These are phyloP conservation scores for Balamuthia mandrillaris DNA, from an alignment of 208 protist species.

Conservation along the genomic window DNA sequence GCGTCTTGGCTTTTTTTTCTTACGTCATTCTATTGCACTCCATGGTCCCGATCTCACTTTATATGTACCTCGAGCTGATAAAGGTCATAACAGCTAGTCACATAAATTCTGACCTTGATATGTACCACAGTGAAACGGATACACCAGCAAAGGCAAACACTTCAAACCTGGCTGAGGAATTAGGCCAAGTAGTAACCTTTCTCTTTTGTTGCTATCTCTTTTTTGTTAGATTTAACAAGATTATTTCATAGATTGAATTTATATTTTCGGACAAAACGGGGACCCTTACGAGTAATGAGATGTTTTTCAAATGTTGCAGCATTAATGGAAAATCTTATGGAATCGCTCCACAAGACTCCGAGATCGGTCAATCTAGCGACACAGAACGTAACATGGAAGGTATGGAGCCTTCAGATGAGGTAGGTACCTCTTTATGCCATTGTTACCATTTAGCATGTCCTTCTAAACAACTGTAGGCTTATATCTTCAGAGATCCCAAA, in stretches of 20 bases:
- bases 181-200: slow-evolving; percentile 62
- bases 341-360: neutral
- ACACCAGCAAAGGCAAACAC: slow-evolving; percentile 69
- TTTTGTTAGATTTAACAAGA: neutral
- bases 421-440: neutral
- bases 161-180: slow-evolving; percentile 75
- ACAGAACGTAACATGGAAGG: neutral
- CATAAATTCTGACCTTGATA: slow-evolving; percentile 48
- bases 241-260: neutral
- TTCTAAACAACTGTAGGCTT: neutral
- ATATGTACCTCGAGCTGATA: slow-evolving; percentile 72
- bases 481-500: slow-evolving; percentile 4
- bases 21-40: slow-evolving; percentile 67
- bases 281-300: slow-evolving; percentile 78
- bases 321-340: slow-evolving; percentile 52
- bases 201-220: neutral
- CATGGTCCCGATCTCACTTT: slow-evolving; percentile 75
- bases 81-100: slow-evolving; percentile 61
- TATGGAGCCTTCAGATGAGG: neutral
- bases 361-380: neutral
- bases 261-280: slow-evolving; percentile 81
- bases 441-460: neutral
- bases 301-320: slow-evolving; percentile 66
- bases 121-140: slow-evolving; percentile 60
- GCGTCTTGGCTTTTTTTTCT: slow-evolving; percentile 47